Conservation (phyloP, 345 rosid genomes). For the Corchorus capsularis region DNA sequence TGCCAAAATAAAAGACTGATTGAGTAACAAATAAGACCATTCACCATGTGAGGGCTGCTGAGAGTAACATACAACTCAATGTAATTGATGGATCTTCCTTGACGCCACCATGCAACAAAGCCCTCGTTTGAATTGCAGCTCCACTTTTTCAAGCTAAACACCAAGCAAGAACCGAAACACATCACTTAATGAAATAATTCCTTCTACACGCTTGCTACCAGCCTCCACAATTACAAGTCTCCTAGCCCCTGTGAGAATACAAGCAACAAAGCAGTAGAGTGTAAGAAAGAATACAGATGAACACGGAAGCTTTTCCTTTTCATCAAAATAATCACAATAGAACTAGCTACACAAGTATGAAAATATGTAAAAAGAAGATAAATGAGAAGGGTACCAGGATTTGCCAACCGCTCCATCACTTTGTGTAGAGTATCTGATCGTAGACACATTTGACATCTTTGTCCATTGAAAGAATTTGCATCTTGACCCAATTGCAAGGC, state of each 20-base stretch:
- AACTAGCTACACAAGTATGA: neutral
- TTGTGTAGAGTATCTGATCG: slow-evolving; percentile 69
- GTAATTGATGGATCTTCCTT: slow-evolving; percentile 28
- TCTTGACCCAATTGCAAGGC: slow-evolving; percentile 84
- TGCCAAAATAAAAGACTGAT: slow-evolving; percentile 21
- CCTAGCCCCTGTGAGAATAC: slow-evolving; percentile 54
- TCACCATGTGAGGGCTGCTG: slow-evolving; percentile 7
- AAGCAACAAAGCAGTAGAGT: neutral
- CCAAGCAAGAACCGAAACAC: slow-evolving; percentile 71
- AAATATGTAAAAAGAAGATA: neutral
- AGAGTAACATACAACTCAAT: neutral
- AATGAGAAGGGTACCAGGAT: slow-evolving; percentile 48
- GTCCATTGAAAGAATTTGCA: slow-evolving; percentile 56
- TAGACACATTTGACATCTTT: slow-evolving; percentile 90
- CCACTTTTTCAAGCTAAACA: slow-evolving; percentile 29
- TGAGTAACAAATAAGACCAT: slow-evolving; percentile 21
- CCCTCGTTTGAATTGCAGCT: slow-evolving; percentile 10
- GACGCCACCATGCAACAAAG: slow-evolving; percentile 15
- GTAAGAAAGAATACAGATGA: neutral
- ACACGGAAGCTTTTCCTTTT: neutral
- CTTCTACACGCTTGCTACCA: slow-evolving; percentile 90
- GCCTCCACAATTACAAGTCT: slow-evolving; percentile 78
- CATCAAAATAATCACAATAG: neutral
- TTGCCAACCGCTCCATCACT: slow-evolving; percentile 84
- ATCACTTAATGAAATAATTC: slow-evolving; percentile 71